Evolutionary conservation across 345 rosid species (phyloP).

Genomic region (Crucihimalaya himalaica): DNA sequence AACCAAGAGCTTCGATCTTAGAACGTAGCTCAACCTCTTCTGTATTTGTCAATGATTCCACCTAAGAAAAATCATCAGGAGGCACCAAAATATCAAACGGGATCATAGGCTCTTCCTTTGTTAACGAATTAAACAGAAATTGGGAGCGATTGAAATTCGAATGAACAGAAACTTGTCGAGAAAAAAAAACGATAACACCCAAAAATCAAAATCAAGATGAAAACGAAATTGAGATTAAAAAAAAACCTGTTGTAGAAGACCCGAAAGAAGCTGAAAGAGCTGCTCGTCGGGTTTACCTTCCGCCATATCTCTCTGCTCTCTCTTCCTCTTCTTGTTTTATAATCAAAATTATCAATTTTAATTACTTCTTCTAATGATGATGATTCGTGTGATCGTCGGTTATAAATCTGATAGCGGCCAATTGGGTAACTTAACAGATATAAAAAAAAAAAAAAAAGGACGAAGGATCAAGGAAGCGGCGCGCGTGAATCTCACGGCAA

Average conservation of each 20-base stretch:
- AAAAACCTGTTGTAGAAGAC: conserved; percentile 67
- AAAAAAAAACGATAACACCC: too few species aligned
- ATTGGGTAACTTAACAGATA: neutral
- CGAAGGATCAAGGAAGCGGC: neutral
- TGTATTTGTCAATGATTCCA: conserved; percentile 71
- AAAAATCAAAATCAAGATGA: neutral
- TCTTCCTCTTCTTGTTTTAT: neutral
- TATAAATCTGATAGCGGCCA: neutral
- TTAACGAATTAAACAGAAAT: too few species aligned
- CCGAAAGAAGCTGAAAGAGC: conserved; percentile 70
- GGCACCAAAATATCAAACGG: too few species aligned
- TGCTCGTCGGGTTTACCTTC: conserved; percentile 59
- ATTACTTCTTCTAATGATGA: neutral
- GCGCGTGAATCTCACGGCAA: conserved; percentile 16
- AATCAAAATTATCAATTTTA: neutral
- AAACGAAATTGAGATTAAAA: neutral
- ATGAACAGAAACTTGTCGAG: neutral
- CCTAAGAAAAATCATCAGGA: conserved; percentile 37
- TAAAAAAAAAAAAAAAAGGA: neutral
- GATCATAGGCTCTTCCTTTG: too few species aligned
- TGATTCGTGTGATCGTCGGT: neutral
- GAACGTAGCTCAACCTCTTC: conserved; percentile 84
- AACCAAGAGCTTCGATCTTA: conserved; percentile 84
- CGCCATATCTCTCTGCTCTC: conserved; percentile 36
- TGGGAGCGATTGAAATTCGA: neutral